Evolutionary conservation across 139 green algal genomes (phyloP).

Genomic region (Tetraselmis striata): DNA sequence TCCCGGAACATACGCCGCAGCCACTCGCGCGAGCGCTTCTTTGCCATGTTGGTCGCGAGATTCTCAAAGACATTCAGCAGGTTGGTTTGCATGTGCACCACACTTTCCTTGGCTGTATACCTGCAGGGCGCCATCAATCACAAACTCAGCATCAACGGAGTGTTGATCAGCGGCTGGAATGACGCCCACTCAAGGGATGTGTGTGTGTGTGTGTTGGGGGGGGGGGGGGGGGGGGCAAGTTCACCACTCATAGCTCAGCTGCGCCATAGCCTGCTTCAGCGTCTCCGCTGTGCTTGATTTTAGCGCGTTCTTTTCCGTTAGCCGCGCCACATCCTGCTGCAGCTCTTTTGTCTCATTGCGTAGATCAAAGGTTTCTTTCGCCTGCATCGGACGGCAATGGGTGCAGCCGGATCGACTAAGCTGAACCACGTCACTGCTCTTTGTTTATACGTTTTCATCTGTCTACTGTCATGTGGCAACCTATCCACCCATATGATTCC

Average conservation of each 20-base stretch:
- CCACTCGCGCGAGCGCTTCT: not conserved
- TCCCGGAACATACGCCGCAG: not conserved
- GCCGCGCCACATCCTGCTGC: not conserved
- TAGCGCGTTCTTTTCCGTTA: not conserved
- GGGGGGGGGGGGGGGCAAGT: no score
- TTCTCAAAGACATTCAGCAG: not conserved
- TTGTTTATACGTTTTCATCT: no score
- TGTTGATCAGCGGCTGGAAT: no score
- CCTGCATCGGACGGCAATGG: no score
- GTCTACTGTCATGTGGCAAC: no score
- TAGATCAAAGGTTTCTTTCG: not conserved
- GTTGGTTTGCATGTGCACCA: not conserved
- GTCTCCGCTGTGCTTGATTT: not conserved
- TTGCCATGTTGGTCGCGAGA: not conserved
- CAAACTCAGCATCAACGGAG: not conserved
- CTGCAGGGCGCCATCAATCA: no score
- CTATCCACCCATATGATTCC: no score
- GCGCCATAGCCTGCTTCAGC: not conserved
- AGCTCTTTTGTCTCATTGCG: not conserved
- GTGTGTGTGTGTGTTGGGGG: no score
- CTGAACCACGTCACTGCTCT: no score
- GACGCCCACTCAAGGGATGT: no score
- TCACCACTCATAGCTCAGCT: not conserved
- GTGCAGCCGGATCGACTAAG: no score
- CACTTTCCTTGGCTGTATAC: not conserved